phyloP scores from a whole-genome alignment of 345 rosid species.

The Salix dunnii region DNA sequence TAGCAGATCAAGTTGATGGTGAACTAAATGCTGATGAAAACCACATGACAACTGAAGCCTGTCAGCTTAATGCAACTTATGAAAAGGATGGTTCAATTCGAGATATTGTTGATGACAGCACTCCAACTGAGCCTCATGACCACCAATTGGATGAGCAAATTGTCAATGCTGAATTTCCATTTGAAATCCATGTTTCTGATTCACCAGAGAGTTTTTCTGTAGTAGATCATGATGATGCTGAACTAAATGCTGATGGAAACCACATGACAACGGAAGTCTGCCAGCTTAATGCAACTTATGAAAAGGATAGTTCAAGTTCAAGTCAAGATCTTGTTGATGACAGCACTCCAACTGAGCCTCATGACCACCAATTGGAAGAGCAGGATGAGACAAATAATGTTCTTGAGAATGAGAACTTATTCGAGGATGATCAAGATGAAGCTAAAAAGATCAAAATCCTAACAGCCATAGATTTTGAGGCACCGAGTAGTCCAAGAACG shows the following conservation, averaged over 20 bases:
- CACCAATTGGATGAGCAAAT: conserved; percentile 5
- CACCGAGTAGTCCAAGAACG: conserved; percentile 16
- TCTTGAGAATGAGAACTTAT: conserved; percentile 11
- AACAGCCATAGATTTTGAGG: conserved; percentile 17
- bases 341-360: not conserved
- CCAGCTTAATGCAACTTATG: conserved; percentile 5
- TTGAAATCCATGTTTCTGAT: conserved; percentile 1
- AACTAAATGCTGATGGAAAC: conserved; percentile 10
- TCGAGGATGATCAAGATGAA: conserved; percentile 20
- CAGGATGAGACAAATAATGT: not conserved
- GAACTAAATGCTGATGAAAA: conserved; percentile 8
- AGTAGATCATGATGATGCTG: not conserved
- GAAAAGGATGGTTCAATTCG: conserved; percentile 6
- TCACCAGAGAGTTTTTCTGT: not conserved
- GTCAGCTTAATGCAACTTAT: not conserved
- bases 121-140: conserved; percentile 1
- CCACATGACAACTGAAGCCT: not conserved
- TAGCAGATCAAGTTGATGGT: not conserved
- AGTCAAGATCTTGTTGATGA: conserved; percentile 13
- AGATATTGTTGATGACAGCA: conserved; percentile 15
- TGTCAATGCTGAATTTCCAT: not conserved
- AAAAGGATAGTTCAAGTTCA: not conserved
- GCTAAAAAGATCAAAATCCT: conserved; percentile 15
- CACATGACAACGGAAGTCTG: not conserved
- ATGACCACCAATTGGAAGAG: conserved; percentile 1